phyloP scores from a whole-genome alignment of 1,284 basidiomycete species.

The Veloboletus limbatus region DNA sequence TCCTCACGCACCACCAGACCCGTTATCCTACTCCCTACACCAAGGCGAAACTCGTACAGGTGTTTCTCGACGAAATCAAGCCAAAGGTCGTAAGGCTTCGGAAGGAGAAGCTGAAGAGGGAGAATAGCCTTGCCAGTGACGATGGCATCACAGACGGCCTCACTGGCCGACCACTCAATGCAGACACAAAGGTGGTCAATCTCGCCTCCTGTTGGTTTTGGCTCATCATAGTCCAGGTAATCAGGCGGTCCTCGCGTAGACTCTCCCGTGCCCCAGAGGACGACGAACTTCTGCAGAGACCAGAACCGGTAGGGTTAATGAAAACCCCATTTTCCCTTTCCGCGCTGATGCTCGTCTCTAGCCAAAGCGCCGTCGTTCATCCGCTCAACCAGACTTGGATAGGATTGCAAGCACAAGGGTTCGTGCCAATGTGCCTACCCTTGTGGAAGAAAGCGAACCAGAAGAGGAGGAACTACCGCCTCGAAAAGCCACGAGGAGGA shows the following conservation, averaged over 20 bases:
- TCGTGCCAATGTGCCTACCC: conserved; percentile 39
- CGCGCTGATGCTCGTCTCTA: conserved; percentile 26
- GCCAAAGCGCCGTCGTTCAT: conserved; percentile 61
- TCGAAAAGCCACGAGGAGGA: conserved; percentile 62
- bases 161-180: conserved; percentile 61
- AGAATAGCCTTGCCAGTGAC: conserved; percentile 70
- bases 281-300: conserved; percentile 39
- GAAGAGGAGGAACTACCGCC: conserved; percentile 55
- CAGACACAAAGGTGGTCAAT: conserved; percentile 43
- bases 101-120: conserved; percentile 62
- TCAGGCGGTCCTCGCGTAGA: conserved; percentile 41
- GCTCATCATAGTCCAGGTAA: conserved; percentile 20
- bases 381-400: conserved; percentile 67
- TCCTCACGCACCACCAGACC: conserved; percentile 83
- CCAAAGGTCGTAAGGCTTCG: conserved; percentile 58
- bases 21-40: conserved; percentile 76
- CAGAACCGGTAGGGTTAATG: conserved; percentile 46
- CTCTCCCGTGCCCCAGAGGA: conserved; percentile 48
- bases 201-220: conserved; percentile 3
- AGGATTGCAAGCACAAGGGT: conserved; percentile 43
- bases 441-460: conserved; percentile 76
- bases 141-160: conserved; percentile 77
- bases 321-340: not conserved
- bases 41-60: conserved; percentile 80
- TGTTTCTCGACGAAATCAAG: conserved; percentile 78